Conservation (phyloP, 306 rosid species). For the Trichosanthes truncata region DNA sequence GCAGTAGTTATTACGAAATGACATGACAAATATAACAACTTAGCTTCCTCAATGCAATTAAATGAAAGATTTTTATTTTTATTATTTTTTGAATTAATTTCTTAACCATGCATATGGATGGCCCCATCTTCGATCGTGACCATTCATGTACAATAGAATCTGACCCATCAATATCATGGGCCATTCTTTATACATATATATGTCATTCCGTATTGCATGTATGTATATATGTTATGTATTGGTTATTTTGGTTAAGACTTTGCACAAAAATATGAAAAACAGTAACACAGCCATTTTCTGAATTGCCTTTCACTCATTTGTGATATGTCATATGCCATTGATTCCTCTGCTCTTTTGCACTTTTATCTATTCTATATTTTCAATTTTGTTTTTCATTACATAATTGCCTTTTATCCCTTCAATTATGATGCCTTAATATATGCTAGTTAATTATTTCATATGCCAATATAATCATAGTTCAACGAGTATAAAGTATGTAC, state of each 20-base stretch:
- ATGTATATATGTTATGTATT: not conserved
- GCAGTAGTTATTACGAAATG: not conserved
- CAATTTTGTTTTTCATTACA: not conserved
- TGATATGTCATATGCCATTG: not conserved
- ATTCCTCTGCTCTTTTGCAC: not conserved
- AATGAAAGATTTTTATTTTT: not conserved
- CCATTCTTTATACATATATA: not conserved
- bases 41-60: not conserved
- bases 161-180: slow-evolving; percentile 10
- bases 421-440: no score
- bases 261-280: not conserved
- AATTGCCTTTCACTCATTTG: not conserved
- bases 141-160: not conserved
- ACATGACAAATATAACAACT: not conserved
- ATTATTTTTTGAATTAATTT: not conserved
- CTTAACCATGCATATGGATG: not conserved
- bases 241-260: not conserved
- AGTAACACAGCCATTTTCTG: not conserved
- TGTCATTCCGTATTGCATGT: not conserved
- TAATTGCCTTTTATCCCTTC: not conserved
- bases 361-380: not conserved
- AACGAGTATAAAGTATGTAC: no score
- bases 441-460: no score
- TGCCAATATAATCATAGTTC: no score
- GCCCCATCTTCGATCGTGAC: slow-evolving; percentile 8